Base-by-base conservation (phyloP, 2,329 filamentous ascomycete genomes). In the Calonectria pauciramosa region DNA sequence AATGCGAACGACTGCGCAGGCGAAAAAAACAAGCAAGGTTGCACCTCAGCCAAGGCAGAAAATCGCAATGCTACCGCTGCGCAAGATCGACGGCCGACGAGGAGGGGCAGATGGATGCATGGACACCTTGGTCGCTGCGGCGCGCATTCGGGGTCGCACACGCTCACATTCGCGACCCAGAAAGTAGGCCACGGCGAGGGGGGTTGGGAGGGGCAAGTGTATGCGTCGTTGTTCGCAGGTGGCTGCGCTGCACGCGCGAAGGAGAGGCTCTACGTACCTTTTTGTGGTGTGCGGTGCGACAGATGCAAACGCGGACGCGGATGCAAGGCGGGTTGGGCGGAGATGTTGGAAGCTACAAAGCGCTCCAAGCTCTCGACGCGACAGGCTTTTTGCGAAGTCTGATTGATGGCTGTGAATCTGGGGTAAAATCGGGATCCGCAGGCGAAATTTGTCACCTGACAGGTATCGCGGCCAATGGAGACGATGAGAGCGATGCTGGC, bases 361-460 rank as follows among this genome's bases (percentile, higher is more conserved):
- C 72, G 67, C 73, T 73, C 73, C 77, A 70, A 77, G 70, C 74
- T 78, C 67, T 74, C 70, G 75, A 74, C 71, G 77, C 79, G 70
- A 76, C 76, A 63, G 71, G 65, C 71, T 68, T 69, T 59, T 74
- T 59, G 32, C 74, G 70, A 34, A 44, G 64, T 66, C 72, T 79
- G 77, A 79, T 79, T 80, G 80, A 82, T 68, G 70, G 76, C 66
- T 68, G 63, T 67, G 71, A 78, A 74, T 80, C 72, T 78, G 79
- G 78, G 75, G 80, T 80, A 80, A 78, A 80, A 75, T 76, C 76
- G 77, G 79, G 80, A 82, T 82, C 83, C 82, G 82, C 83, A 84
- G 83, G 74, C 77, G 80, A 74, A 75, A 76, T 68, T 76, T 79
- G 89, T 91, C 90, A 91, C 88, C 89, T 90, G 90, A 90, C 85